A percentile compares a stretch with the other conserved stretches of the same genome.
Evolutionary conservation across 1,284 basidiomycete species (phyloP).

Genomic region (Cryptococcus sp.): DNA sequence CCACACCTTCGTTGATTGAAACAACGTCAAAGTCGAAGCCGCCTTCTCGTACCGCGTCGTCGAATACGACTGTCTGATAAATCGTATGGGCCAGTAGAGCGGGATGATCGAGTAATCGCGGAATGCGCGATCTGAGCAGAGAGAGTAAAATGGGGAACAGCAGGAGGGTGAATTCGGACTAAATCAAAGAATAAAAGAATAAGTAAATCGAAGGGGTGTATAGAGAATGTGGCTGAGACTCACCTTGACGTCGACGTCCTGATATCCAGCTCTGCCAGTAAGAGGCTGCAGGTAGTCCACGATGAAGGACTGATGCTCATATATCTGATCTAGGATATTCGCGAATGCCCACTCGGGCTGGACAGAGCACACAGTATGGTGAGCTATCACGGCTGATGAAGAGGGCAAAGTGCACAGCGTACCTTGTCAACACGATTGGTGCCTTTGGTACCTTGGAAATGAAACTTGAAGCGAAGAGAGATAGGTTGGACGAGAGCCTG

Average conservation of each 20-base stretch:
- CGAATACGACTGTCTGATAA: slow-evolving; percentile 87
- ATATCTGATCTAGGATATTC: slow-evolving; percentile 78
- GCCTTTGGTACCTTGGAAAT: slow-evolving; percentile 82
- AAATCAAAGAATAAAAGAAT: neutral
- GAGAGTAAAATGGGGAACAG: slow-evolving; percentile 69
- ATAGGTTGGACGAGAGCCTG: slow-evolving; percentile 84
- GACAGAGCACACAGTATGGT: neutral
- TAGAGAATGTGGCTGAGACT: no score
- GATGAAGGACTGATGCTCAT: slow-evolving; percentile 79
- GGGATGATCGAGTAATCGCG: slow-evolving; percentile 72
- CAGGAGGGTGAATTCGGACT: slow-evolving; percentile 78
- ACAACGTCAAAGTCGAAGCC: slow-evolving; percentile 65
- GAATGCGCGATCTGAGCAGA: slow-evolving; percentile 74
- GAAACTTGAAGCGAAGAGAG: slow-evolving; percentile 87
- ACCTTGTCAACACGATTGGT: slow-evolving; percentile 95
- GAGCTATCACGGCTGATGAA: neutral
- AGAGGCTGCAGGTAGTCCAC: slow-evolving; percentile 73
- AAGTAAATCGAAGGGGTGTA: slow-evolving; percentile 25
- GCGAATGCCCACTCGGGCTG: slow-evolving; percentile 98
- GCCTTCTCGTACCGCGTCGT: slow-evolving; percentile 74
- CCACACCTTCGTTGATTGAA: slow-evolving; percentile 27
- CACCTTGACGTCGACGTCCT: slow-evolving; percentile 73
- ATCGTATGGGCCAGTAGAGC: slow-evolving; percentile 91
- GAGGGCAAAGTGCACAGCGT: slow-evolving; percentile 9
- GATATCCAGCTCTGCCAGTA: slow-evolving; percentile 64